Percentiles rank a stretch among this genome's conserved stretches.
Conservation (phyloP, 2,329 filamentous ascomycete species). For the Ascocoryne sarcoides region DNA sequence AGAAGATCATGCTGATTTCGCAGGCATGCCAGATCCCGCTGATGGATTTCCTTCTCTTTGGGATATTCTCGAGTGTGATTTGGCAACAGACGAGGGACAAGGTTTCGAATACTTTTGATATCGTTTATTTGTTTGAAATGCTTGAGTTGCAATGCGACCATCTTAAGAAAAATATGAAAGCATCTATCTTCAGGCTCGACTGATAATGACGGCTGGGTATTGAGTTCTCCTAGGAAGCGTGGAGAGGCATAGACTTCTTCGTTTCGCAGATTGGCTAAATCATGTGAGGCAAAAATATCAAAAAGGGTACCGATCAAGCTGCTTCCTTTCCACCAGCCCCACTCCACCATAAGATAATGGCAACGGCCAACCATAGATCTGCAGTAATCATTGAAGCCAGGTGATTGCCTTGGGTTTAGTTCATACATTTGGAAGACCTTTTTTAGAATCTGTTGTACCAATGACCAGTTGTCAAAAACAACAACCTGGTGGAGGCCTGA, state of each 20-base stretch:
- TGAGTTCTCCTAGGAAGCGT: slow-evolving; percentile 49
- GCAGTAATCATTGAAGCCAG: slow-evolving; percentile 59
- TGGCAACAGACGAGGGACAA: slow-evolving; percentile 53
- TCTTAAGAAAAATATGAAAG: slow-evolving; percentile 60
- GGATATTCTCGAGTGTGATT: slow-evolving; percentile 58
- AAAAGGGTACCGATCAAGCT: slow-evolving; percentile 51
- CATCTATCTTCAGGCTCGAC: slow-evolving; percentile 49
- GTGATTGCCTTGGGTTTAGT: slow-evolving; percentile 43
- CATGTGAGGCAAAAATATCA: slow-evolving; percentile 57
- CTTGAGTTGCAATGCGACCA: slow-evolving; percentile 48
- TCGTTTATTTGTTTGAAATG: slow-evolving; percentile 40
- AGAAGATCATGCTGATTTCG: slow-evolving; percentile 62
- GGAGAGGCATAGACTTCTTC: slow-evolving; percentile 55
- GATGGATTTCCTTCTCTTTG: slow-evolving; percentile 51
- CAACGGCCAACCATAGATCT: slow-evolving; percentile 51
- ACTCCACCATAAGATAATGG: slow-evolving; percentile 53
- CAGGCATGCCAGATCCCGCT: slow-evolving; percentile 53
- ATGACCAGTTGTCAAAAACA: slow-evolving; percentile 48
- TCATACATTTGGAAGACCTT: slow-evolving; percentile 51
- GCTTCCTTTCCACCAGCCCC: slow-evolving; percentile 54
- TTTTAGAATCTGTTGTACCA: slow-evolving; percentile 49
- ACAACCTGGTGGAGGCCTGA: slow-evolving; percentile 30
- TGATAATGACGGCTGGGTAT: slow-evolving; percentile 34
- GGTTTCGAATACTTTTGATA: slow-evolving; percentile 49
- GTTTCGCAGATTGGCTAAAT: slow-evolving; percentile 53